Percentiles rank a stretch among this genome's conserved stretches.
phyloP scores from a whole-genome alignment of 1,284 basidiomycete genomes.

The Boletus sp. region DNA sequence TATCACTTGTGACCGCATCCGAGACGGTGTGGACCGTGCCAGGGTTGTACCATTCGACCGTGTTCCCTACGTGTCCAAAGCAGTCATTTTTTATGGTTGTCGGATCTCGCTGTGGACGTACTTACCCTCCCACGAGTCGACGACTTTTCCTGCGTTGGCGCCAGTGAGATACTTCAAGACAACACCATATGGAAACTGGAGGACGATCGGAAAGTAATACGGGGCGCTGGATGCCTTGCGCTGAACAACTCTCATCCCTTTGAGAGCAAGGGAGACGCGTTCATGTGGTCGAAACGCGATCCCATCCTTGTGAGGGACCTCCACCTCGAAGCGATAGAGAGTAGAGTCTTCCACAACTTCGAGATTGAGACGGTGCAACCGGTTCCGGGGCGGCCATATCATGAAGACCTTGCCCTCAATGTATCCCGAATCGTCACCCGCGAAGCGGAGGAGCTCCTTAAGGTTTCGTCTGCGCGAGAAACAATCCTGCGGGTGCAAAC shows the following conservation, averaged over 20 bases:
- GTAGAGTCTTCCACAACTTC: constrained; percentile 21
- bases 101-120: constrained; percentile 1
- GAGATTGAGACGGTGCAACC: constrained; percentile 26
- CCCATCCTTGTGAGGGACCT: constrained; percentile 31
- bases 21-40: constrained; percentile 13
- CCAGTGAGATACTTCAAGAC: constrained; percentile 35
- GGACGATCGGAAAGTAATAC: constrained; percentile 34
- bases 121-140: constrained; percentile 43
- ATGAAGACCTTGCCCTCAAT: constrained; percentile 41
- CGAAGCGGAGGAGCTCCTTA: constrained; percentile 20
- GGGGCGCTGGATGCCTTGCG: constrained; percentile 27
- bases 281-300: constrained; percentile 37
- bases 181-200: constrained; percentile 40
- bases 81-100: not conserved
- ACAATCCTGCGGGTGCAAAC: constrained; percentile 1
- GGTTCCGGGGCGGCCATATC: constrained; percentile 37
- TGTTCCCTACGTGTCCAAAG: constrained; percentile 10
- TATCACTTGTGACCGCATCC: constrained; percentile 8
- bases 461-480: constrained; percentile 27
- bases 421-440: constrained; percentile 32
- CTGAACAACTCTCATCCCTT: constrained; percentile 33
- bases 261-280: constrained; percentile 41
- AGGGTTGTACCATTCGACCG: constrained; percentile 31
- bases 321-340: constrained; percentile 36
- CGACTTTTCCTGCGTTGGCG: constrained; percentile 21